A percentile compares a stretch with the other conserved stretches of the same genome.
Conservation (phyloP, 75 land plant genomes). For the Cupressus sempervirens region DNA sequence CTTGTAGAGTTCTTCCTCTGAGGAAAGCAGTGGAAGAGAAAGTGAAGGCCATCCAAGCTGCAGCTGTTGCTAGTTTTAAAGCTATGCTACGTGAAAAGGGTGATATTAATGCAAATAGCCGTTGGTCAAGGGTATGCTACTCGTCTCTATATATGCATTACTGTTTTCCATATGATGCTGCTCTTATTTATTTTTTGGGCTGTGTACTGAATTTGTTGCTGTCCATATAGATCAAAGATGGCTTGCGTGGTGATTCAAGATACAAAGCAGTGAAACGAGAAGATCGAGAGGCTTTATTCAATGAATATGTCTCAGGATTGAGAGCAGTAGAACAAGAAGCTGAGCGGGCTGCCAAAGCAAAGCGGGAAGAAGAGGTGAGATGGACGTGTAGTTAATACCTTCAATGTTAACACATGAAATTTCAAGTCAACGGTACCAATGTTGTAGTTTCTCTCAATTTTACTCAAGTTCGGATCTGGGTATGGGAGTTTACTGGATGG, state of each 20-base stretch:
- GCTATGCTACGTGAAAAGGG: slow-evolving; percentile 68
- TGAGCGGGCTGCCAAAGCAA: slow-evolving; percentile 61
- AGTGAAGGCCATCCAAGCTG: slow-evolving; percentile 57
- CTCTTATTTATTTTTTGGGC: background rate
- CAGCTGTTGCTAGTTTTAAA: slow-evolving; percentile 62
- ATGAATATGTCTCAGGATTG: slow-evolving; percentile 69
- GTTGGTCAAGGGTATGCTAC: slow-evolving; percentile 81
- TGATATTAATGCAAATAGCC: slow-evolving; percentile 57
- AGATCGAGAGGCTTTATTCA: slow-evolving; percentile 76
- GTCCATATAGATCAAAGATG: slow-evolving; percentile 68
- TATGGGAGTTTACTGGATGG: no score
- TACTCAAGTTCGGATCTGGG: background rate
- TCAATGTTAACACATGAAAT: no score
- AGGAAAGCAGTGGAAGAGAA: slow-evolving; percentile 82
- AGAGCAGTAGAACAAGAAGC: slow-evolving; percentile 60
- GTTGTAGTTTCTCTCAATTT: no score
- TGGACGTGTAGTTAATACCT: background rate
- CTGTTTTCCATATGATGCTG: background rate
- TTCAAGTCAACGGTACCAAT: no score
- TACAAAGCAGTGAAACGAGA: slow-evolving; percentile 79
- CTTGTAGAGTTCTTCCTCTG: slow-evolving; percentile 59
- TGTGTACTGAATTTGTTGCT: background rate
- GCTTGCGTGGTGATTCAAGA: slow-evolving; percentile 64
- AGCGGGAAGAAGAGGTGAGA: slow-evolving; percentile 76
- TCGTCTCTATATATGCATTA: background rate